Conservation (phyloP, 805 yeast genomes). For the Metschnikowia similis region DNA sequence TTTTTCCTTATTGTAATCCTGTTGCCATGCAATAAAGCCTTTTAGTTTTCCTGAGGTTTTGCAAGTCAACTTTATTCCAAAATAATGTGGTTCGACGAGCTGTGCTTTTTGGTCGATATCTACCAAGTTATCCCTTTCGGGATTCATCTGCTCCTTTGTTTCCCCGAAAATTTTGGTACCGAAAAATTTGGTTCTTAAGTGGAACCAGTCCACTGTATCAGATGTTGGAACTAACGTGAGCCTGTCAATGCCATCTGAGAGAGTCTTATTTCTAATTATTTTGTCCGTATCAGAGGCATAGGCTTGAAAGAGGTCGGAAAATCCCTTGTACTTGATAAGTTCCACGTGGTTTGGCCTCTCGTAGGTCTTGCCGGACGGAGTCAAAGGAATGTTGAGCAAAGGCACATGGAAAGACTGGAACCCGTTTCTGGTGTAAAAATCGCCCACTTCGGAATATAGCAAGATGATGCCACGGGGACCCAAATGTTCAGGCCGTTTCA, state of each 20-base stretch:
- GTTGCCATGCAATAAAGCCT: slow-evolving; percentile 39
- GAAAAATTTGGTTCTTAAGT: slow-evolving; percentile 34
- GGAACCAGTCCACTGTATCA: slow-evolving; percentile 39
- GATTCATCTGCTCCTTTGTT: slow-evolving; percentile 2
- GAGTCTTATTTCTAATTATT: slow-evolving; percentile 17
- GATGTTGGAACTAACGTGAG: slow-evolving; percentile 27
- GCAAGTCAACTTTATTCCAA: slow-evolving; percentile 27
- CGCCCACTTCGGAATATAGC: slow-evolving; percentile 43
- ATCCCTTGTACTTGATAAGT: slow-evolving; percentile 27
- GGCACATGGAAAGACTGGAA: slow-evolving; percentile 37
- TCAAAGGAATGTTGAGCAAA: slow-evolving; percentile 24
- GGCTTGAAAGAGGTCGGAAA: slow-evolving; percentile 20
- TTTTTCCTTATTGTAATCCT: slow-evolving; percentile 25
- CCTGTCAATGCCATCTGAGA: slow-evolving; percentile 28
- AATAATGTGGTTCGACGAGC: slow-evolving; percentile 24
- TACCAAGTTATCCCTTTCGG: slow-evolving; percentile 9
- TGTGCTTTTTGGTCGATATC: slow-evolving; percentile 18
- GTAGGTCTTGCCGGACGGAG: not conserved
- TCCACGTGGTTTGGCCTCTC: slow-evolving; percentile 7
- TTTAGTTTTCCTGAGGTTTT: slow-evolving; percentile 15
- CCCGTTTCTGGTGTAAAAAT: slow-evolving; percentile 36
- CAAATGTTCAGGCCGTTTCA: slow-evolving; percentile 17
- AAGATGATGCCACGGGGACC: slow-evolving; percentile 33
- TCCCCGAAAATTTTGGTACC: slow-evolving; percentile 12
- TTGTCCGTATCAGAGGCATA: slow-evolving; percentile 20